Evolutionary conservation across 2,329 filamentous ascomycete genomes (phyloP), one percentile per base, ranked within the genome.

Genomic region (Cladosporium cucumerinum): DNA sequence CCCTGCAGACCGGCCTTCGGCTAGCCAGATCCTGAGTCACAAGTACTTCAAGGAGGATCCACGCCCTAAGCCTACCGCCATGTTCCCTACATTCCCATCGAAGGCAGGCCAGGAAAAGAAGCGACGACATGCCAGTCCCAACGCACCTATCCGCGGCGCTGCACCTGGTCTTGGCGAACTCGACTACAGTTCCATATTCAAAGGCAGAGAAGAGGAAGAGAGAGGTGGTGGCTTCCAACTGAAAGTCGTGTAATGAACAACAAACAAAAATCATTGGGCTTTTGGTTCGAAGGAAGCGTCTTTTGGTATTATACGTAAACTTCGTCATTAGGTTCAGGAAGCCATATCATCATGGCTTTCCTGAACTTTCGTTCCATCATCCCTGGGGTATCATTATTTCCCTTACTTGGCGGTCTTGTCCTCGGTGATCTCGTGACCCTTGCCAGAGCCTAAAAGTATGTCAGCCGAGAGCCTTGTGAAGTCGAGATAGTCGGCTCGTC

Each of bases 11-110:
- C 83, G 95, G 21, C 92, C 92, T 0, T 84, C 85, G 1, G 92
- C 94, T 1, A 81, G 81, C 58, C 86, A 93, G 66, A 88, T 96
- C 75, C 83, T 98, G 39, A 81, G 84, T 57, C 92, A 97, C 76
- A 82, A 87, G 39, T 99, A 96, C 77, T 99, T 99, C 77, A 82
- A 78, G 21, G 93, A 98, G 79, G 90, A 96, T 70, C 95, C 95
- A 0, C 90, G 90, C 66, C 92, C 93, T 1, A 98, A 98, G 79
- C 88, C 89, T 8, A 90, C 92, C 75, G 90, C 89, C 72, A 89
- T 99, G 88, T 98, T 99, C 75, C 95, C 95, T 2, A 98, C 95
- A 0, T 99, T 98, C 76, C 95, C 95, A 0, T 95, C 91, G 72
- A 97, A 96, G 78, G 95, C 95, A 0, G 92, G 93, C 1, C 90